Percentiles rank a stretch among this genome's conserved stretches.
Conservation (phyloP, 805 yeast species). For the Saturnispora bothae region DNA sequence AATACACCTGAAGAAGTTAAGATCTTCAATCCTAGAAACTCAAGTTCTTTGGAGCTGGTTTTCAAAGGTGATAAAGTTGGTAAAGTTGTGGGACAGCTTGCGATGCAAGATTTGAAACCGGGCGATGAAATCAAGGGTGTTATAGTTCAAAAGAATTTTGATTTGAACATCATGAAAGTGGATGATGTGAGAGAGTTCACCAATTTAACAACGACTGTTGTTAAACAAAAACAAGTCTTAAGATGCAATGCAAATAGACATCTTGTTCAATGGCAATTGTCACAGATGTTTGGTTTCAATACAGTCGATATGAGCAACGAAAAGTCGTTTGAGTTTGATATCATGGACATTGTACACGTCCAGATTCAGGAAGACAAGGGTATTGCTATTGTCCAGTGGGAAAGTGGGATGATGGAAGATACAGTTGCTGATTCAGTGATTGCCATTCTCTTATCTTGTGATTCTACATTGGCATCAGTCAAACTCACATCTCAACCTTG, state of each 20-base stretch:
- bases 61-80: conserved; percentile 82
- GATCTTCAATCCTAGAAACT: conserved; percentile 86
- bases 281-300: conserved; percentile 89
- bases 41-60: conserved; percentile 65
- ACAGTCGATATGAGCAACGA: conserved; percentile 48
- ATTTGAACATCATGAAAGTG: conserved; percentile 68
- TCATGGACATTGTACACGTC: conserved; percentile 57
- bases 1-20: conserved; percentile 84
- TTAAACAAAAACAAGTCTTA: conserved; percentile 72
- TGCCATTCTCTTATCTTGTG: conserved; percentile 84
- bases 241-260: conserved; percentile 73
- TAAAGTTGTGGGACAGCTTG: conserved; percentile 48
- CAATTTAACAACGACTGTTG: conserved; percentile 73
- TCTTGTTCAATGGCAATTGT: conserved; percentile 77
- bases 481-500: conserved; percentile 64
- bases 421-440: conserved; percentile 90
- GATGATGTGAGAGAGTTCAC: conserved; percentile 85
- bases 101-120: conserved; percentile 33
- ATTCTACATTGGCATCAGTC: conserved; percentile 90
- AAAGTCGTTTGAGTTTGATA: conserved; percentile 38
- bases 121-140: conserved; percentile 59
- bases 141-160: conserved; percentile 83
- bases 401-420: conserved; percentile 79
- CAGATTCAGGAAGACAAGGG: conserved; percentile 34
- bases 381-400: conserved; percentile 74